phyloP scores from a whole-genome alignment of 306 rosid species.

The Rosa persica region DNA sequence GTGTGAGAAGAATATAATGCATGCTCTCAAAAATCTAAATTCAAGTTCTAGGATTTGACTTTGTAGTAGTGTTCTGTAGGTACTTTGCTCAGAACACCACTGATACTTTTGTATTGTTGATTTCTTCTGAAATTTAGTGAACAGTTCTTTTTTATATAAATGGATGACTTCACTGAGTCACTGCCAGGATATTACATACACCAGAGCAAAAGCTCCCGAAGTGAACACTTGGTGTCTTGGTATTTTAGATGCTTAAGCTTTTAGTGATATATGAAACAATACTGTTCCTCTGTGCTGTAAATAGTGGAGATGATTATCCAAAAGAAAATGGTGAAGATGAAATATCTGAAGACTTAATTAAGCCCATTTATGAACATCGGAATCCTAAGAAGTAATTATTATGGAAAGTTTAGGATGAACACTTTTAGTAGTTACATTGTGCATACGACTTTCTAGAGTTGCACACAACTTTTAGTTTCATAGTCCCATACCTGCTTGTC shows the following conservation, averaged over 20 bases:
- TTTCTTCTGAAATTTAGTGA: not conserved
- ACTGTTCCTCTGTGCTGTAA: not conserved
- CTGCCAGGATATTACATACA: no score
- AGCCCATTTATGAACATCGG: conserved; percentile 45
- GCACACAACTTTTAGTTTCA: conserved; percentile 32
- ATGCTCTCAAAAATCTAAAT: not conserved
- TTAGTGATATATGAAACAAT: not conserved
- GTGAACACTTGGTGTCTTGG: not conserved
- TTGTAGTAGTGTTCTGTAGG: not conserved
- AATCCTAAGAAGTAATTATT: conserved; percentile 52
- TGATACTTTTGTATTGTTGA: not conserved
- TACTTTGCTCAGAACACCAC: not conserved
- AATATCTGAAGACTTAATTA: no score
- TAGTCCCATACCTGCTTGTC: conserved; percentile 45
- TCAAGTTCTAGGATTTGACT: not conserved
- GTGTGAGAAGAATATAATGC: not conserved
- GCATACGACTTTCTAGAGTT: conserved; percentile 52
- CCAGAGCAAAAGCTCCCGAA: no score
- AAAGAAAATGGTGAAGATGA: conserved; percentile 29
- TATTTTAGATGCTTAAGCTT: not conserved
- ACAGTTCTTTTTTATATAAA: not conserved
- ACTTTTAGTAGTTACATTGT: conserved; percentile 47
- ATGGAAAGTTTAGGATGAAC: conserved; percentile 51
- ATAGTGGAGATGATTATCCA: not conserved
- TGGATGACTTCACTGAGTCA: no score